Conservation (phyloP, 164 flowering plant species). For the Aristolochia contorta region DNA sequence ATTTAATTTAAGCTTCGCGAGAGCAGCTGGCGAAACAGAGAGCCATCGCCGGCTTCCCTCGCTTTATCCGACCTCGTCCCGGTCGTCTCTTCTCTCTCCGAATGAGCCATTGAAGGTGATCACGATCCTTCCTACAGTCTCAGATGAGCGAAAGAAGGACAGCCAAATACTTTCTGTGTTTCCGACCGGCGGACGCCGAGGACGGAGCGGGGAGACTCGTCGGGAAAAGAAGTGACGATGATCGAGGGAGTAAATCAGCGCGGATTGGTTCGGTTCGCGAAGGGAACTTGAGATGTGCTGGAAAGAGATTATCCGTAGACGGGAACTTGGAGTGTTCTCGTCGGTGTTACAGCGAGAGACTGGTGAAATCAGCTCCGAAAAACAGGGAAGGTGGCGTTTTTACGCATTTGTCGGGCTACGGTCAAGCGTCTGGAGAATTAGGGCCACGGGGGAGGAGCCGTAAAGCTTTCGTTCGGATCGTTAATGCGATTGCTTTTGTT, state of each 20-base stretch:
- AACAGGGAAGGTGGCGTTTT: not conserved
- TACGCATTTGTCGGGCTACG: no score
- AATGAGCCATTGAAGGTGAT: not conserved
- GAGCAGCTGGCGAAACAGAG: not conserved
- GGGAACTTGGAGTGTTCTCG: no score
- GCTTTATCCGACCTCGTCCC: conserved; percentile 4
- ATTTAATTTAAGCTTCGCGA: no score
- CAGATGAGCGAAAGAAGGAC: not conserved
- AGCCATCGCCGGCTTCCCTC: conserved; percentile 6
- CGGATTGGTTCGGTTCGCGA: no score
- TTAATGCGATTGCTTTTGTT: not conserved
- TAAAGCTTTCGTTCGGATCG: not conserved
- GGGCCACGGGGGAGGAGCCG: not conserved
- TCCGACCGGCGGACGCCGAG: not conserved
- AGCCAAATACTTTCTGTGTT: not conserved
- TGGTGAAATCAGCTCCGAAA: not conserved
- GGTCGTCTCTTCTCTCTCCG: not conserved
- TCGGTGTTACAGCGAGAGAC: no score
- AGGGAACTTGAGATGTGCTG: no score
- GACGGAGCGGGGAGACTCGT: not conserved
- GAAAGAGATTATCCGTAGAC: no score
- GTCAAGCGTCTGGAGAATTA: no score
- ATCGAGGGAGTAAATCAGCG: no score
- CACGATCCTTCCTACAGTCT: not conserved
- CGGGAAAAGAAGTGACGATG: not conserved